Base-by-base conservation (phyloP, 345 rosid species). In the Punica granatum region DNA sequence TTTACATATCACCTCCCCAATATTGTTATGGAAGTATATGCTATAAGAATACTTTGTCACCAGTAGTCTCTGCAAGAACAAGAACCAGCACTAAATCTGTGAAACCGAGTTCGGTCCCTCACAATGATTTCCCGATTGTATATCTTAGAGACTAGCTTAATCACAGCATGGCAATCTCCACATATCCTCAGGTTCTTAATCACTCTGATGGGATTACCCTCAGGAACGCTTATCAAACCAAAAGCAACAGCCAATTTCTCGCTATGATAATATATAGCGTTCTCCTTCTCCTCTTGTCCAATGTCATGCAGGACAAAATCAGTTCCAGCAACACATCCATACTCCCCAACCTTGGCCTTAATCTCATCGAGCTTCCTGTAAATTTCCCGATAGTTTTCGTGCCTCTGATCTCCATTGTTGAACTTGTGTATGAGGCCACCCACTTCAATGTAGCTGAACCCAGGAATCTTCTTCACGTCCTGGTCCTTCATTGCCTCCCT, bases 221-320 rank as follows among this genome's bases (percentile, higher is more conserved):
- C 84, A 4, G 73, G 67, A 21, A 64, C 75, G 65, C 79, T 77
- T 37, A 88, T 83, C 79, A 90, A 81, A 62, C 97, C 93, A 69
- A 82, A 92, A 14, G 93, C 88, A 71, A 90, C 92, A 46, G 98
- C 97, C 78, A 92, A 62, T 77, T 90, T 90, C 85, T 88, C 96
- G 67, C 98, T 88, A 39, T 90, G 98, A 76, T 85, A 83, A 31
- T 77, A 82, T 73, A 90, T 51, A 30, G 82, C 96, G 53, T 87
- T 84, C 84, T 85, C 96, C 78, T 92, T 88, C 74, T 92, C 98
- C 70, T 92, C 97, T 32, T 88, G 92, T 46, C 89, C 97, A 63
- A 90, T 87, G 76, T 92, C 97, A 76, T 92, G 96, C 76, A 88
- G 71, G 56, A 92, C 98, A 65, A 77, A 84, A 70, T 81, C 74